These are phyloP conservation scores for Fusarium brevicatenulatum DNA, from an alignment of 2,329 filamentous ascomycete genomes.

Conservation along the genomic window DNA sequence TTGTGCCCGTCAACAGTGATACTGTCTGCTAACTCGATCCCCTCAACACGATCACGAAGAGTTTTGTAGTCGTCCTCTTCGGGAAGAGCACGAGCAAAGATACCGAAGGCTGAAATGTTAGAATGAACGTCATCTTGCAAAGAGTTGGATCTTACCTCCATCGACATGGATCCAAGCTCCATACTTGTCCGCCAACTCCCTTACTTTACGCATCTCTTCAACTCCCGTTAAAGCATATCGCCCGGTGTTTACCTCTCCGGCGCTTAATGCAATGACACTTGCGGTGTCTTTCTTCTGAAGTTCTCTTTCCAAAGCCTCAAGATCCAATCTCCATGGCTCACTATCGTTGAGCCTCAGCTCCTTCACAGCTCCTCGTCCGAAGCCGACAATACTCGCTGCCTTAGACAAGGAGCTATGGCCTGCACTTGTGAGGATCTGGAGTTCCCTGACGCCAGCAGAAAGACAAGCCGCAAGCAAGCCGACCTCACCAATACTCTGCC, in stretches of 20 bases:
- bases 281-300: slow-evolving; percentile 64
- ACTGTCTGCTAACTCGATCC: slow-evolving; percentile 85
- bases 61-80: slow-evolving; percentile 64
- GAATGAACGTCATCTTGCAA: background rate
- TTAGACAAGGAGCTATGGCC: slow-evolving; percentile 88
- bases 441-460: slow-evolving; percentile 69
- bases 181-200: slow-evolving; percentile 76
- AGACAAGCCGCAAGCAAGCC: slow-evolving; percentile 76
- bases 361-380: slow-evolving; percentile 76
- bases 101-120: slow-evolving; percentile 74
- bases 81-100: slow-evolving; percentile 77
- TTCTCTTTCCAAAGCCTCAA: slow-evolving; percentile 70
- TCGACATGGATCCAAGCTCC: slow-evolving; percentile 91
- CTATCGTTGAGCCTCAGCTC: slow-evolving; percentile 62
- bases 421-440: slow-evolving; percentile 83
- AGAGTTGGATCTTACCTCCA: slow-evolving; percentile 60
- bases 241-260: slow-evolving; percentile 91
- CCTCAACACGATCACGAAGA: slow-evolving; percentile 63
- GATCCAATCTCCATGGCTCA: slow-evolving; percentile 75
- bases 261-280: slow-evolving; percentile 84
- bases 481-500: slow-evolving; percentile 68
- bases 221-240: slow-evolving; percentile 72
- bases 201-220: slow-evolving; percentile 70
- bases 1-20: slow-evolving; percentile 91
- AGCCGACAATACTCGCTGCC: slow-evolving; percentile 82